Percentiles rank a stretch among this genome's conserved stretches.
These are phyloP conservation scores for Phoma sp. DNA, from an alignment of 2,329 filamentous ascomycete species.

Conservation along the genomic window DNA sequence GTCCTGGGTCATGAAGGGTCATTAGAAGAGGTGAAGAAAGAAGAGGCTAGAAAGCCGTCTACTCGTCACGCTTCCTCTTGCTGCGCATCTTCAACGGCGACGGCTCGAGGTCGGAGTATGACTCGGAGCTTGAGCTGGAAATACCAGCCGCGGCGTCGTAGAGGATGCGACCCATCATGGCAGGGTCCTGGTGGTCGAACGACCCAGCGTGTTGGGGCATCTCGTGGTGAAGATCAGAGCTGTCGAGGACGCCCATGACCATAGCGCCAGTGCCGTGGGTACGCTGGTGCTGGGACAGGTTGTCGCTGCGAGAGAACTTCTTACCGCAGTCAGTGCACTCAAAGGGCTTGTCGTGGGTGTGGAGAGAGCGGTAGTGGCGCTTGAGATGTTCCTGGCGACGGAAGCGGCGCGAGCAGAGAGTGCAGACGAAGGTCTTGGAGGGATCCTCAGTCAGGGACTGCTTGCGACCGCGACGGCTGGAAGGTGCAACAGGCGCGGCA, in stretches of 20 bases:
- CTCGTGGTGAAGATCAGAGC: constrained; percentile 64
- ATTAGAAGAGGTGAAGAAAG: constrained; percentile 36
- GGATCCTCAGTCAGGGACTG: constrained; percentile 97
- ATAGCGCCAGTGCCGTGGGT: constrained; percentile 91
- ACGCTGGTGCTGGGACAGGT: constrained; percentile 92
- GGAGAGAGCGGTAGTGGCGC: constrained; percentile 96
- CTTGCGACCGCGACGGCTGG: constrained; percentile 94
- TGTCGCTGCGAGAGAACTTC: constrained; percentile 98
- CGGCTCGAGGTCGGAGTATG: constrained; percentile 48
- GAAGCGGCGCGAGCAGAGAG: constrained; percentile 95
- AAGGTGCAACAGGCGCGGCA: constrained; percentile 48
- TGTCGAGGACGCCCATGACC: constrained; percentile 85
- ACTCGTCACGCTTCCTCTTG: constrained; percentile 75
- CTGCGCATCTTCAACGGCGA: constrained; percentile 62
- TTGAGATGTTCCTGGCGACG: constrained; percentile 98
- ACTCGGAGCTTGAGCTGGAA: constrained; percentile 44
- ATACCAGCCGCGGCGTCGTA: constrained; percentile 47
- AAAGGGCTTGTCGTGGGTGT: constrained; percentile 98
- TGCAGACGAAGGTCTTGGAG: constrained; percentile 97
- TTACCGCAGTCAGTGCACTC: constrained; percentile 98
- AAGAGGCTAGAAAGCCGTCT: constrained; percentile 36
- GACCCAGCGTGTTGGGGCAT: constrained; percentile 39
- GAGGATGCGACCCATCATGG: constrained; percentile 47
- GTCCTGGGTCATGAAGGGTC: constrained; percentile 45
- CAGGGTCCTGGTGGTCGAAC: constrained; percentile 46